Evolutionary conservation across 495 filamentous ascomycete species (phyloP).

Genomic region (Xylaria intraflava): DNA sequence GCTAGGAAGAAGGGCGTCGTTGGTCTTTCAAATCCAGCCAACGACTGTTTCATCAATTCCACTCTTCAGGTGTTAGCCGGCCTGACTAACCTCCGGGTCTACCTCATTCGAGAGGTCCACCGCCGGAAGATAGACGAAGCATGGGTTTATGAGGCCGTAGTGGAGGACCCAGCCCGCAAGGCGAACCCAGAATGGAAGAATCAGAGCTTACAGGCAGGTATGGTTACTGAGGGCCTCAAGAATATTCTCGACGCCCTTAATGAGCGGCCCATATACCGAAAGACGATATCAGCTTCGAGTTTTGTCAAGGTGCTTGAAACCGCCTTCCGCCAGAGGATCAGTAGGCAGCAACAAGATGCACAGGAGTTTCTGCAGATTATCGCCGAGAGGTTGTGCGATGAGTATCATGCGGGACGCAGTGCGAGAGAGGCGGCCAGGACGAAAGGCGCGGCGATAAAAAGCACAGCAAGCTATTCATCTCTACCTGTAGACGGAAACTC

Average conservation of each 20-base stretch:
- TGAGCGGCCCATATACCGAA: conserved; percentile 86
- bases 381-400: conserved; percentile 82
- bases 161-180: conserved; percentile 31
- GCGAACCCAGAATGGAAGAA: conserved; percentile 57
- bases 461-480: neutral
- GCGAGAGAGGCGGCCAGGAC: conserved; percentile 49
- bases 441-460: neutral
- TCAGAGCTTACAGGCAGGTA: conserved; percentile 67
- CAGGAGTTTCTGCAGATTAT: conserved; percentile 96
- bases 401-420: conserved; percentile 77
- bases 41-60: conserved; percentile 99
- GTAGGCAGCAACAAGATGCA: conserved; percentile 94
- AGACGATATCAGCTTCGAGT: conserved; percentile 77
- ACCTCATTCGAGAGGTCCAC: conserved; percentile 82
- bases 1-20: conserved; percentile 82
- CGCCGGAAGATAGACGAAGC: conserved; percentile 69
- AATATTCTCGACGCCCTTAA: conserved; percentile 89
- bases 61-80: conserved; percentile 93
- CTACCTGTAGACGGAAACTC: conserved; percentile 17
- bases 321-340: conserved; percentile 84
- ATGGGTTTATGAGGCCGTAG: conserved; percentile 58
- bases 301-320: conserved; percentile 78
- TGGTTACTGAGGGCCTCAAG: conserved; percentile 84
- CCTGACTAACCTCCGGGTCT: conserved; percentile 81
- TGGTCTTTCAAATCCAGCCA: conserved; percentile 82